Percentiles rank a stretch among this genome's conserved stretches.
Evolutionary conservation across 768 basidiomycete genomes (phyloP).

Genomic region (Boletus sensibilis): DNA sequence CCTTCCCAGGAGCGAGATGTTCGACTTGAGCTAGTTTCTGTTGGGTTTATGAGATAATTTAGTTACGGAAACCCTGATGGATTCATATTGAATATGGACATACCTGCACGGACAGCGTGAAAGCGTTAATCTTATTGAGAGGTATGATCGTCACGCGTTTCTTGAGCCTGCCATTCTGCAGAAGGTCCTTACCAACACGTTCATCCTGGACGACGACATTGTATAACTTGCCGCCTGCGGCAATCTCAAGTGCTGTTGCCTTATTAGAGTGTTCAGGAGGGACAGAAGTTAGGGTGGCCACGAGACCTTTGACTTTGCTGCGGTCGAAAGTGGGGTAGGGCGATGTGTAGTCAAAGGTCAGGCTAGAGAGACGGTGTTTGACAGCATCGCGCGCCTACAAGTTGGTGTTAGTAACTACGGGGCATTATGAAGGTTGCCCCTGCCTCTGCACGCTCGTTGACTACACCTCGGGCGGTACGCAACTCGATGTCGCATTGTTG

Average conservation of each 20-base stretch:
- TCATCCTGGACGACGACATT: constrained; percentile 95
- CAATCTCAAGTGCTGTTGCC: constrained; percentile 89
- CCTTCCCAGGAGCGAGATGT: constrained; percentile 74
- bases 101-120: constrained; percentile 51
- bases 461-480: constrained; percentile 50
- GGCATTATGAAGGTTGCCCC: constrained; percentile 9
- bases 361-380: constrained; percentile 59
- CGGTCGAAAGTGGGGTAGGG: constrained; percentile 83
- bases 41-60: background rate
- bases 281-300: constrained; percentile 84
- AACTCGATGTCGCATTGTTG: constrained; percentile 50
- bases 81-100: constrained; percentile 3
- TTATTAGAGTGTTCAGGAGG: constrained; percentile 67
- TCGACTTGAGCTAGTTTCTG: constrained; percentile 79
- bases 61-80: background rate
- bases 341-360: constrained; percentile 81
- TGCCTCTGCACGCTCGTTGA: constrained; percentile 65
- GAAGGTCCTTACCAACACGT: constrained; percentile 77
- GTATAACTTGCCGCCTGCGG: constrained; percentile 85
- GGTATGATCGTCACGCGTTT: constrained; percentile 94
- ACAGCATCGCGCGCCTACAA: constrained; percentile 65
- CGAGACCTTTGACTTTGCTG: constrained; percentile 84
- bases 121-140: constrained; percentile 82
- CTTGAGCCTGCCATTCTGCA: constrained; percentile 74
- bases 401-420: constrained; percentile 7